Percentiles rank a stretch among this genome's conserved stretches.
phyloP scores from a whole-genome alignment of 805 yeast genomes.

The Candida peoriensis region DNA sequence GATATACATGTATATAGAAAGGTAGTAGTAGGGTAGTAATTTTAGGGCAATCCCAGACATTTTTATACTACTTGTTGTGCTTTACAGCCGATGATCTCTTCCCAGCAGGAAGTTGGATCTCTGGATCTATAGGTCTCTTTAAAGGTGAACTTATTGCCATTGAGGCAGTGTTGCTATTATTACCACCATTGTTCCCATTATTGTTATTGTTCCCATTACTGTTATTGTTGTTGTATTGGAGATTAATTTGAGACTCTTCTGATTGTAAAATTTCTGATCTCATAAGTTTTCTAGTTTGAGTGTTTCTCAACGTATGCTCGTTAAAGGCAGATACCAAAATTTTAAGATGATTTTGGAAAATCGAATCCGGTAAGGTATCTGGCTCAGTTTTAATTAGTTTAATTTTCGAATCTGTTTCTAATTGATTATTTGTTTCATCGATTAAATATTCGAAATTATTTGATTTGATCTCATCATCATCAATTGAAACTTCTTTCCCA shows the following conservation, averaged over 20 bases:
- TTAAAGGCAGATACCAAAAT: too few relatives aligned
- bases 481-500: constrained; percentile 28
- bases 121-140: constrained; percentile 12
- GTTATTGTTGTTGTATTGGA: background rate
- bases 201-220: background rate
- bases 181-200: background rate
- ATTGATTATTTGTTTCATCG: background rate
- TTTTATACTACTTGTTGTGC: too few relatives aligned
- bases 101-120: constrained; percentile 5
- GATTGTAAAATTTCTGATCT: background rate
- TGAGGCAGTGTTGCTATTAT: background rate
- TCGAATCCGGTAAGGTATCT: constrained; percentile 25
- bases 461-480: constrained; percentile 7
- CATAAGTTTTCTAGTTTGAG: background rate
- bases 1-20: too few relatives aligned
- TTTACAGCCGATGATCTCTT: constrained; percentile 5
- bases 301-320: too few relatives aligned
- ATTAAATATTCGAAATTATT: constrained; percentile 9
- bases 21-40: too few relatives aligned
- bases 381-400: constrained; percentile 20
- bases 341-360: constrained; percentile 2
- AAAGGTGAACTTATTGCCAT: constrained; percentile 8
- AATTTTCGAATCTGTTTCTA: background rate
- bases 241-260: constrained; percentile 1
- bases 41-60: too few relatives aligned